Base-by-base conservation (phyloP, 1,284 basidiomycete genomes). In the Fistulina hepatica region DNA sequence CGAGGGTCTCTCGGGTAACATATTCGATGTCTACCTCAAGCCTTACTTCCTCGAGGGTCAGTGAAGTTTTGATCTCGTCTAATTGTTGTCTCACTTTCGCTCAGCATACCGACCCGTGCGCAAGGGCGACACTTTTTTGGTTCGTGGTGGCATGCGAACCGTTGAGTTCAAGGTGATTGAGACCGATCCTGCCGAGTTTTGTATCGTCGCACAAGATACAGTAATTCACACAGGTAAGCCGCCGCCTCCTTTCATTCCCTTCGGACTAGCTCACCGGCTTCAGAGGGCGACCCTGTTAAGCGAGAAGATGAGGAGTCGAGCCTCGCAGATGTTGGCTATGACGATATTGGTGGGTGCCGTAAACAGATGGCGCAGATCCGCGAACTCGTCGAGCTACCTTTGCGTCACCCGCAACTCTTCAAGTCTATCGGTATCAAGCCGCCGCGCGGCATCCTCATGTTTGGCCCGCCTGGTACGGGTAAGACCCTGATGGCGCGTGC, bases 371-470 rank as follows among this genome's bases (percentile, higher is more conserved):
- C 94, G 3, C 93, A 97, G 60, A 97, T 99, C 46, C 92, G 95
- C 61, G 95, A 98, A 70, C 81, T 98, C 39, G 95, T 98, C 46
- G 95, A 98, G 63, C 71, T 99, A 5, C 95, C 94, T 21, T 75
- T 98, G 26, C 89, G 94, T 41, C 95, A 98, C 67, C 95, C 95
- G 17, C 93, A 98, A 64, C 77, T 99, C 11, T 98, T 97, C 83
- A 98, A 98, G 63, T 93, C 90, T 17, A 98, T 98, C 55, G 94
- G 94, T 78, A 98, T 99, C 75, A 98, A 97, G 66, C 95, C 94
- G 23, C 95, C 95, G 25, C 86, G 95, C 50, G 92, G 92, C 72
- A 91, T 95, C 50, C 80, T 95, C 47, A 85, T 97, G 89, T 95
- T 76, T 52, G 92, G 92, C 44, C 92, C 92, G 46, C 92, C 92